Conservation (phyloP, 1,284 basidiomycete genomes). For the Cutaneotrichosporon sp. region DNA sequence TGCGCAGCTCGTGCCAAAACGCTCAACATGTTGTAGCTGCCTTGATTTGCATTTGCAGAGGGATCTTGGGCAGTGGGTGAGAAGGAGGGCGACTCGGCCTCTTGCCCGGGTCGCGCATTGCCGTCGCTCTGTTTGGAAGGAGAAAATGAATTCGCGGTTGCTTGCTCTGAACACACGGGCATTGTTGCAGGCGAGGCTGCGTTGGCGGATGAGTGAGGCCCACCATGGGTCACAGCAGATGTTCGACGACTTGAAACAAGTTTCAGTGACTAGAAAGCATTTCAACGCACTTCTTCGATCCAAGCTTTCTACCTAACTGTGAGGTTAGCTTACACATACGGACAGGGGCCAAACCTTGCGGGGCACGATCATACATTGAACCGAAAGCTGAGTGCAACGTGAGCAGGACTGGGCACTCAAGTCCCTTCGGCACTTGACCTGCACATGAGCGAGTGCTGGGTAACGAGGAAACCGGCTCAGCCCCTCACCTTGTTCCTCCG, state of each 20-base stretch:
- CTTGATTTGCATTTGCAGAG: no score
- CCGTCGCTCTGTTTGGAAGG: no score
- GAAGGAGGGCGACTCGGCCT: no score
- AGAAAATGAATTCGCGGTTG: no score
- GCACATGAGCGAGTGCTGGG: no score
- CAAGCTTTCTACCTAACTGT: slow-evolving; percentile 19
- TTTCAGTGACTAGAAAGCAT: no score
- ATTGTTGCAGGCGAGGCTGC: no score
- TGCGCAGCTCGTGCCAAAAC: slow-evolving; percentile 20
- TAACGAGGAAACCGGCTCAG: background rate
- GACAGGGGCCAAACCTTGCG: slow-evolving; percentile 7
- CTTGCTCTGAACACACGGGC: no score
- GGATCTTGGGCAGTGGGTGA: no score
- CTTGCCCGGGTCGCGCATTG: no score
- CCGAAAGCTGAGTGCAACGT: slow-evolving; percentile 9
- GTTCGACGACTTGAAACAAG: background rate
- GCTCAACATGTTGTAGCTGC: slow-evolving; percentile 24
- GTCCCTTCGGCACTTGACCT: slow-evolving; percentile 15
- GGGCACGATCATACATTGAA: slow-evolving; percentile 13
- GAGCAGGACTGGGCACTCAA: slow-evolving; percentile 3
- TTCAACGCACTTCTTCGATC: slow-evolving; percentile 20
- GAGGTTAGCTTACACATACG: background rate
- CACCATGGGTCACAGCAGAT: no score
- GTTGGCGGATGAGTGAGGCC: no score
- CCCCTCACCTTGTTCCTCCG: slow-evolving; percentile 14